These are phyloP conservation scores for Rubroshorea leprosula DNA, from an alignment of 345 rosid genomes.

Conservation along the genomic window DNA sequence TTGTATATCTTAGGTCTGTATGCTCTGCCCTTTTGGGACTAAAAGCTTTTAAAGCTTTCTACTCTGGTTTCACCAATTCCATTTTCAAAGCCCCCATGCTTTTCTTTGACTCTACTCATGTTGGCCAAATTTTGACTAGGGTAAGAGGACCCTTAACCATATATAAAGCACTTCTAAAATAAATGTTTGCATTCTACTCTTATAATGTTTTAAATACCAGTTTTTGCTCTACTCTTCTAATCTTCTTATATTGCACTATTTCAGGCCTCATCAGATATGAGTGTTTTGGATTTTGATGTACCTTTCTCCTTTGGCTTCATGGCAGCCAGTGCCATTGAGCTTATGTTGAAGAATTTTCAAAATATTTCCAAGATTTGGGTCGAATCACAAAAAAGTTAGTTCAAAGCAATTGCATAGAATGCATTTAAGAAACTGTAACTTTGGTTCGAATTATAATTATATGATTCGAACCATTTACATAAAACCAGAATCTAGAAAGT, in stretches of 20 bases:
- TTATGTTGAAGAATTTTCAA: no score
- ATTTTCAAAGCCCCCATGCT: conserved; percentile 63
- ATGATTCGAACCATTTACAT: no score
- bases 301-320: conserved; percentile 44
- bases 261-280: conserved; percentile 72
- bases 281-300: conserved; percentile 48
- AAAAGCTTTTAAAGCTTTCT: conserved; percentile 59
- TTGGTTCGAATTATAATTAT: no score
- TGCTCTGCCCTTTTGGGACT: conserved; percentile 45
- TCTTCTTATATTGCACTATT: neutral
- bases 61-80: conserved; percentile 50
- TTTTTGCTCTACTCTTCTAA: neutral
- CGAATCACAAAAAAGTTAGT: no score
- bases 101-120: conserved; percentile 71
- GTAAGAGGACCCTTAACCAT: conserved; percentile 27
- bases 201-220: no score
- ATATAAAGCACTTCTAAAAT: neutral
- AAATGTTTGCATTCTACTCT: no score
- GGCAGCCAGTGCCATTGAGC: conserved; percentile 32
- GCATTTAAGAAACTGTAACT: no score
- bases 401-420: no score
- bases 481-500: no score
- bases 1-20: conserved; percentile 40
- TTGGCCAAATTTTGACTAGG: conserved; percentile 61
- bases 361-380: no score